phyloP scores from a whole-genome alignment of 139 green algal species.

The Nannochloris sp. region DNA sequence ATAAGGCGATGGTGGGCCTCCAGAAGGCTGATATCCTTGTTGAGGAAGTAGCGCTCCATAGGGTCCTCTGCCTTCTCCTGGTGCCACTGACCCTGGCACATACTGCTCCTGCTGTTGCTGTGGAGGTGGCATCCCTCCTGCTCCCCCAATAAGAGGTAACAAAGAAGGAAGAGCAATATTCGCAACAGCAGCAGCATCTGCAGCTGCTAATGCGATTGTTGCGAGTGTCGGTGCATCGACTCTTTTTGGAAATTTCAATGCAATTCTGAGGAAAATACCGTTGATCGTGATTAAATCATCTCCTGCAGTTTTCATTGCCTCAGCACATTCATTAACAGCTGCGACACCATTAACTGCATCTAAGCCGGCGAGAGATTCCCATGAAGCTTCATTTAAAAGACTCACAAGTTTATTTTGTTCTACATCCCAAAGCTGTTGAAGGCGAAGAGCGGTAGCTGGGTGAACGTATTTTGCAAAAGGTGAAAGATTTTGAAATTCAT shows the following conservation, averaged over 20 bases:
- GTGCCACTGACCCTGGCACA: not conserved
- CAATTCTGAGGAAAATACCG: not conserved
- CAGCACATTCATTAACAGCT: constrained; percentile 11
- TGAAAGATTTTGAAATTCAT: constrained; percentile 54
- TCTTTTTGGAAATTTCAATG: constrained; percentile 10
- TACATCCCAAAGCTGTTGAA: constrained; percentile 56
- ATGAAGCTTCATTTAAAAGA: constrained; percentile 44
- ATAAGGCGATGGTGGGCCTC: not conserved
- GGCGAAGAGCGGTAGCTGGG: constrained; percentile 33
- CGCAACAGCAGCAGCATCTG: not conserved
- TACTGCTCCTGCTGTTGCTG: not conserved
- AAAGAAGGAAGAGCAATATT: not conserved
- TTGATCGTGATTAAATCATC: constrained; percentile 22
- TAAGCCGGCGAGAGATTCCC: constrained; percentile 11
- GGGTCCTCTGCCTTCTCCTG: not conserved
- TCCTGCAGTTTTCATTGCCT: not conserved
- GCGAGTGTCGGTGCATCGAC: constrained; percentile 6
- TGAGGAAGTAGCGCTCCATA: not conserved
- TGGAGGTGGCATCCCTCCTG: not conserved
- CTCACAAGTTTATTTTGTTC: constrained; percentile 45
- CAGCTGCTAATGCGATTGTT: not conserved
- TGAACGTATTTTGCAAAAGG: constrained; percentile 40
- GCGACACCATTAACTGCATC: constrained; percentile 7
- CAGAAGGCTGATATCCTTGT: not conserved
- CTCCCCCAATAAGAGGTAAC: not conserved